Conservation (phyloP, 495 filamentous ascomycete genomes). For the Penicillium waksmanii region DNA sequence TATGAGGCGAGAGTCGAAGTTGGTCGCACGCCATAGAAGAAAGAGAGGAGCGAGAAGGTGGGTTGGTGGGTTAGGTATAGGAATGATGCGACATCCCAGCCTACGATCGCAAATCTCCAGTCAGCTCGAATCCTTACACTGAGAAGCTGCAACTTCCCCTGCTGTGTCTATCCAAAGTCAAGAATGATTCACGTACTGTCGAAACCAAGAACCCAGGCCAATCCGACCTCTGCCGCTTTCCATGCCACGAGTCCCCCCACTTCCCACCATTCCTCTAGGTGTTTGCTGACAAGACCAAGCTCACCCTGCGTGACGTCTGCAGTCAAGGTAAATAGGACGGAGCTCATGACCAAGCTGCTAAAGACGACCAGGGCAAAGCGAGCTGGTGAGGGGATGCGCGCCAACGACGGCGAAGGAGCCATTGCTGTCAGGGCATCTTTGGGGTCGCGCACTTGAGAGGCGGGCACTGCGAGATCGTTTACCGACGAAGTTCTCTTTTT, state of each 20-base stretch:
- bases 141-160: neutral
- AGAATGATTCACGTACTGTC: slow-evolving; percentile 56
- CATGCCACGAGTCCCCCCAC: slow-evolving; percentile 64
- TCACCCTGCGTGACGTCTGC: slow-evolving; percentile 56
- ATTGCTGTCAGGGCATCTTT: slow-evolving; percentile 12
- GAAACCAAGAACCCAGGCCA: slow-evolving; percentile 71
- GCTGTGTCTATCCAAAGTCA: neutral
- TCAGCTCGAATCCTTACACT: slow-evolving; percentile 6
- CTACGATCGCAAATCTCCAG: slow-evolving; percentile 32
- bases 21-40: slow-evolving; percentile 71
- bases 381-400: slow-evolving; percentile 47
- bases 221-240: slow-evolving; percentile 68
- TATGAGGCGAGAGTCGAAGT: slow-evolving; percentile 59
- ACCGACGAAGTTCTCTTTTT: slow-evolving; percentile 16
- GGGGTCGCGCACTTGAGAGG: slow-evolving; percentile 18
- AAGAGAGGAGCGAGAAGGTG: slow-evolving; percentile 66
- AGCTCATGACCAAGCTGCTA: slow-evolving; percentile 63
- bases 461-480: neutral
- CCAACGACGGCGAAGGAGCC: slow-evolving; percentile 17
- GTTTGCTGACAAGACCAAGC: slow-evolving; percentile 63
- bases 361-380: slow-evolving; percentile 67
- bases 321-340: slow-evolving; percentile 58
- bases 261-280: slow-evolving; percentile 62
- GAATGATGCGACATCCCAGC: slow-evolving; percentile 70
- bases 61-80: slow-evolving; percentile 73